phyloP scores from a whole-genome alignment of 768 basidiomycete species.

The Boletus pseudopeckii region DNA sequence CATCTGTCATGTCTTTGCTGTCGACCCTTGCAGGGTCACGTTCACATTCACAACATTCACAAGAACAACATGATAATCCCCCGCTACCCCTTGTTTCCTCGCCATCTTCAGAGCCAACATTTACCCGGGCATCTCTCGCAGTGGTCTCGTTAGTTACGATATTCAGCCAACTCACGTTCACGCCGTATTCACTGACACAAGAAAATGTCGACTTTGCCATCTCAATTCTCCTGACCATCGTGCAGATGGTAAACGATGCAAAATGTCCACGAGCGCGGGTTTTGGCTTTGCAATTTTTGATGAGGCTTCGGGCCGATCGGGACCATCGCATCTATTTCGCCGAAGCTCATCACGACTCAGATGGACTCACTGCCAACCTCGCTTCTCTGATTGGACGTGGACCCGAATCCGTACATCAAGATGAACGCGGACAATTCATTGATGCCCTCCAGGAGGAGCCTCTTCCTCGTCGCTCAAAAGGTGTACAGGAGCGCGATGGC shows the following conservation, averaged over 20 bases:
- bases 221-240: conserved; percentile 48
- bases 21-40: conserved; percentile 64
- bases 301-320: conserved; percentile 84
- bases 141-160: conserved; percentile 60
- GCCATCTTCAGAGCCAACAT: conserved; percentile 23
- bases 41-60: conserved; percentile 52
- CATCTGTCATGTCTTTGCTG: conserved; percentile 61
- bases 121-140: conserved; percentile 54
- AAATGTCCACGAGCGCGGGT: conserved; percentile 62
- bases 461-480: conserved; percentile 41
- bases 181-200: conserved; percentile 50
- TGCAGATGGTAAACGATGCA: conserved; percentile 44
- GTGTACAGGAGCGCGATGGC: conserved; percentile 51
- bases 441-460: conserved; percentile 31
- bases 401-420: conserved; percentile 26
- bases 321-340: conserved; percentile 82
- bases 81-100: conserved; percentile 30
- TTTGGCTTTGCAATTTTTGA: conserved; percentile 77
- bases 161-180: conserved; percentile 71
- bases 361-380: conserved; percentile 55
- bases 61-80: conserved; percentile 34
- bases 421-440: conserved; percentile 21
- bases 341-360: conserved; percentile 48
- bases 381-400: conserved; percentile 62
- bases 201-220: conserved; percentile 52